A percentile compares a stretch with the other conserved stretches of the same genome.
Evolutionary conservation across 2,329 filamentous ascomycete genomes (phyloP).

Genomic region (Fusarium subglutinans): DNA sequence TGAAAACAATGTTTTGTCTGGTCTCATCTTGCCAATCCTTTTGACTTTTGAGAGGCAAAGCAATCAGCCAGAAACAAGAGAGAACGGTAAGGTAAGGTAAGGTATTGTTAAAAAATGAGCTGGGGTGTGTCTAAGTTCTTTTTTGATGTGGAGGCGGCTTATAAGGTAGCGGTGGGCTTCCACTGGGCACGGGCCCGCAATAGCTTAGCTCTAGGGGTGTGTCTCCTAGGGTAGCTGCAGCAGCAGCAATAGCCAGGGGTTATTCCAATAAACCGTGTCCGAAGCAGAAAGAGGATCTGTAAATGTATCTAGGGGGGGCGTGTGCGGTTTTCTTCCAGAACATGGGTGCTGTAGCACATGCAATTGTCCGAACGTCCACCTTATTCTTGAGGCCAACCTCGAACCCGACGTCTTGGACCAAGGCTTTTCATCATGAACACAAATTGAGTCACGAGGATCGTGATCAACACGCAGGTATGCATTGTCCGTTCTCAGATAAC

Average conservation of each 20-base stretch:
- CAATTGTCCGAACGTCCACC: constrained; percentile 20
- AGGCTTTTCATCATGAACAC: not conserved
- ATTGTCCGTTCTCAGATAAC: constrained; percentile 2
- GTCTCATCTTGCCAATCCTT: constrained; percentile 17
- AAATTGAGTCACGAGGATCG: constrained; percentile 27
- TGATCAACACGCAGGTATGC: constrained; percentile 25
- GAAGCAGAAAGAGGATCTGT: constrained; percentile 13
- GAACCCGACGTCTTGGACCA: not conserved
- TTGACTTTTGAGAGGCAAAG: constrained; percentile 4
- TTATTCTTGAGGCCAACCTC: constrained; percentile 29
- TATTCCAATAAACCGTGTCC: constrained; percentile 33
- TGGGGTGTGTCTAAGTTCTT: constrained; percentile 12
- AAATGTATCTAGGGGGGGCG: constrained; percentile 6
- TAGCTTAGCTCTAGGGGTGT: constrained; percentile 22
- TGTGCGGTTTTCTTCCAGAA: constrained; percentile 16
- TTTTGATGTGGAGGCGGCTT: constrained; percentile 12
- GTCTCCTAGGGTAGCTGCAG: not conserved
- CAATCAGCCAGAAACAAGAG: not conserved
- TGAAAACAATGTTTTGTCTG: constrained; percentile 22
- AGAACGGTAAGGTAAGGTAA: not conserved
- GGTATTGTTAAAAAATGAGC: not conserved
- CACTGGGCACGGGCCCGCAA: constrained; percentile 3
- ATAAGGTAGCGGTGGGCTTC: not conserved
- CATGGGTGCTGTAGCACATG: constrained; percentile 17
- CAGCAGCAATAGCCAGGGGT: constrained; percentile 20